Percentiles rank a stretch among this genome's conserved stretches.
Evolutionary conservation across 75 land plant species (phyloP).

Genomic region (Adiantum capillusveneris): DNA sequence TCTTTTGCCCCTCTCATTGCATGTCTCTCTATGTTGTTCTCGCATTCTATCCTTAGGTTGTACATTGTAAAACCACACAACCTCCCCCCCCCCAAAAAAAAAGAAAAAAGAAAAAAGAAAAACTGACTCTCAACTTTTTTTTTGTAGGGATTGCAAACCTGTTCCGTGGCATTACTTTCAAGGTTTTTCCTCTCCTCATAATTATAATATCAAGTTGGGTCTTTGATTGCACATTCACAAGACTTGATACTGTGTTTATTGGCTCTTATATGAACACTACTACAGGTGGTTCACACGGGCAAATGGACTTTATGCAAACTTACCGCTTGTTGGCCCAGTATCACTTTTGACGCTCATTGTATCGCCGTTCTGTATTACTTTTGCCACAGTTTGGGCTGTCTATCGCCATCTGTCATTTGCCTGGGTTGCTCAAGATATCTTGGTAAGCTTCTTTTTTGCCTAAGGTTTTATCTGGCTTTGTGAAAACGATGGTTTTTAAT

Average conservation of each 20-base stretch:
- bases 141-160: conserved; percentile 85
- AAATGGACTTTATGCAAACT: conserved; percentile 53
- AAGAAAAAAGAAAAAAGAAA: too few species aligned
- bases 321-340: conserved; percentile 76
- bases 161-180: conserved; percentile 75
- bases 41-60: too few species aligned
- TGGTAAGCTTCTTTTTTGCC: conserved; percentile 44
- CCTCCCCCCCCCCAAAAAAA: too few species aligned
- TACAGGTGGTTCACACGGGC: conserved; percentile 77
- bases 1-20: too few species aligned
- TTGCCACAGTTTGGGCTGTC: conserved; percentile 90
- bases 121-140: neutral
- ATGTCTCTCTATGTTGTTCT: too few species aligned
- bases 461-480: neutral
- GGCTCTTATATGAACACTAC: neutral
- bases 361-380: conserved; percentile 79
- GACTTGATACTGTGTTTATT: neutral
- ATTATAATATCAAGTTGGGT: neutral
- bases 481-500: too few species aligned
- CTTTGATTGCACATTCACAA: neutral
- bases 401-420: conserved; percentile 64
- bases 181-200: conserved; percentile 34
- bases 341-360: conserved; percentile 64
- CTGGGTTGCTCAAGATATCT: conserved; percentile 97
- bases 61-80: too few species aligned